Percentiles rank a stretch among this genome's conserved stretches.
Conservation (phyloP, 148 eudicot genomes). For the Euryodendron excelsum region DNA sequence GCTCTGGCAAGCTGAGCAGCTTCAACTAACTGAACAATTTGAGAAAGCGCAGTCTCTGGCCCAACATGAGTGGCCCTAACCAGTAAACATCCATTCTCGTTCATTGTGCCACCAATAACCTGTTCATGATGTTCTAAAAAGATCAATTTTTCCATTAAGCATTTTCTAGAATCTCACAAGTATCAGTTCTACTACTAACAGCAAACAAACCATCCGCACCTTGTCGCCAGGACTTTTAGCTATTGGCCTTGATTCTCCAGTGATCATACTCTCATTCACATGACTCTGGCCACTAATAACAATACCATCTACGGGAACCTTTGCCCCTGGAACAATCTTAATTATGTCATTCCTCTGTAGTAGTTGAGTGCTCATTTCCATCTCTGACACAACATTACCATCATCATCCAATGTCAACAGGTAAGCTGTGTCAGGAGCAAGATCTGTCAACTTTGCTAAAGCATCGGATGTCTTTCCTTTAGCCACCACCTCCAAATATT, state of each 20-base stretch:
- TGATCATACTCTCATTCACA: conserved; percentile 96
- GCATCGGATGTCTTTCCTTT: conserved; percentile 99
- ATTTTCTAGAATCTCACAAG: not conserved
- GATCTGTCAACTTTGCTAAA: conserved; percentile 81
- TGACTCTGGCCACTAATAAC: conserved; percentile 81
- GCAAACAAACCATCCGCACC: conserved; percentile 33
- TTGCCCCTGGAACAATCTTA: conserved; percentile 86
- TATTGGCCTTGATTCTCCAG: conserved; percentile 88
- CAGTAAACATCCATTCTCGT: conserved; percentile 76
- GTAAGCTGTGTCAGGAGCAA: conserved; percentile 88
- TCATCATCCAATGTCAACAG: conserved; percentile 60
- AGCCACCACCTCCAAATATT: conserved; percentile 91
- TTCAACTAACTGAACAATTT: conserved; percentile 95
- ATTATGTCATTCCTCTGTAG: conserved; percentile 83
- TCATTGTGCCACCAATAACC: conserved; percentile 98
- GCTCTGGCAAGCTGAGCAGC: conserved; percentile 98
- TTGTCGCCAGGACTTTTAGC: conserved; percentile 82
- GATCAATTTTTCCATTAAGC: not conserved
- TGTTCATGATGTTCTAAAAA: conserved; percentile 23
- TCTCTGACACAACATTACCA: conserved; percentile 74
- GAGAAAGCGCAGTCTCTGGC: conserved; percentile 93
- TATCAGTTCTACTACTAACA: not conserved
- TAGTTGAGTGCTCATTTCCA: conserved; percentile 75
- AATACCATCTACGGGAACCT: conserved; percentile 85
- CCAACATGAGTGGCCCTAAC: conserved; percentile 96